Conservation (phyloP, 208 protist species). For the Borovskyia barvae region DNA sequence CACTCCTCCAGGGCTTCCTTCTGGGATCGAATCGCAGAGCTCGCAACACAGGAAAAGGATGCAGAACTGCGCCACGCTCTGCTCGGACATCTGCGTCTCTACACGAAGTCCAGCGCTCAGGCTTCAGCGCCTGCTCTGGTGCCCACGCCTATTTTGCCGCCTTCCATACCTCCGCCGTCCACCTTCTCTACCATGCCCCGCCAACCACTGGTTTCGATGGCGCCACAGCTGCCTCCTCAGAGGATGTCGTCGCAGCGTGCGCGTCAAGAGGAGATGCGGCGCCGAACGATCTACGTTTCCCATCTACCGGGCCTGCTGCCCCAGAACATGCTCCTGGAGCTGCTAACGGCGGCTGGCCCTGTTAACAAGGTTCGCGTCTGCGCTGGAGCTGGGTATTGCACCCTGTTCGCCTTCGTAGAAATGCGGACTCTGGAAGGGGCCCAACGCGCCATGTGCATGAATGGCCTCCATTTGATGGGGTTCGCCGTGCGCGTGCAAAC, state of each 20-base stretch:
- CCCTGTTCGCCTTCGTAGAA: constrained; percentile 86
- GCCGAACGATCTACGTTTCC: constrained; percentile 77
- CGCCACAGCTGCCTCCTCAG: not conserved
- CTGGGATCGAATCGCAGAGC: constrained; percentile 64
- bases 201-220: not conserved
- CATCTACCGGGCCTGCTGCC: constrained; percentile 59
- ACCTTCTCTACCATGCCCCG: constrained; percentile 16
- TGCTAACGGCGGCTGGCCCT: constrained; percentile 44
- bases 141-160: not conserved
- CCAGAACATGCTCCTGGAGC: constrained; percentile 57
- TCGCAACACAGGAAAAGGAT: constrained; percentile 18
- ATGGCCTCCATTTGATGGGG: constrained; percentile 55
- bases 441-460: constrained; percentile 49
- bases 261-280: constrained; percentile 39
- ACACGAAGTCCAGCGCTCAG: constrained; percentile 36
- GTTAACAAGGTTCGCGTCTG: constrained; percentile 86
- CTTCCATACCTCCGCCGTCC: not conserved
- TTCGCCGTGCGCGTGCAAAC: constrained; percentile 62
- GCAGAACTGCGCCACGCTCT: constrained; percentile 30
- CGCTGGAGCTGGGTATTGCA: constrained; percentile 51
- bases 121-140: not conserved
- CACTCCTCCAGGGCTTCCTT: constrained; percentile 69
- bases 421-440: constrained; percentile 66
- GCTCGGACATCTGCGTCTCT: constrained; percentile 53
- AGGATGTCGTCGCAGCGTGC: constrained; percentile 2